phyloP scores from a whole-genome alignment of 106 monocot genomes.

The Acorus calamus region DNA sequence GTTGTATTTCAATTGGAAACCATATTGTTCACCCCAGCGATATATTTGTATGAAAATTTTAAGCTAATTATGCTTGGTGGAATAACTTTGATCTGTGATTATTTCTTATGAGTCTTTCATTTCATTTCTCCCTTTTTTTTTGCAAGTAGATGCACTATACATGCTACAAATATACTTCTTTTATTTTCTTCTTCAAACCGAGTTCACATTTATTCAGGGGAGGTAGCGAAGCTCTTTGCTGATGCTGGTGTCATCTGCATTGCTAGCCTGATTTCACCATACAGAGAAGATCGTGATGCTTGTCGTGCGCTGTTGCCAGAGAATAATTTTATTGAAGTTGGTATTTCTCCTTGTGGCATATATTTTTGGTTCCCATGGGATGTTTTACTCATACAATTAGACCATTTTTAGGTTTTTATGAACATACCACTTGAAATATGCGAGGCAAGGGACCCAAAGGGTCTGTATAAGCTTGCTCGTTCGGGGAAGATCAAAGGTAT shows the following conservation, averaged over 20 bases:
- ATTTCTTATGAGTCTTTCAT: neutral
- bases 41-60: no score
- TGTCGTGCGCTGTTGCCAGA: slow-evolving; percentile 71
- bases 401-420: slow-evolving; percentile 57
- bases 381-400: no score
- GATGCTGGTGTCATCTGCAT: slow-evolving; percentile 96
- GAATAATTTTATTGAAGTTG: slow-evolving; percentile 70
- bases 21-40: no score
- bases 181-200: neutral
- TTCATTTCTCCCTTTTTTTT: neutral
- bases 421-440: slow-evolving; percentile 71
- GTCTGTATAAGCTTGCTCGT: slow-evolving; percentile 85
- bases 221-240: slow-evolving; percentile 92
- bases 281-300: slow-evolving; percentile 71
- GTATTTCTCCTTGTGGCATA: neutral
- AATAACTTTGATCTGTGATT: neutral
- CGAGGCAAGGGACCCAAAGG: slow-evolving; percentile 85
- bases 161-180: neutral
- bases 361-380: no score
- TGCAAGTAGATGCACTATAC: no score
- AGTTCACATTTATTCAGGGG: slow-evolving; percentile 34
- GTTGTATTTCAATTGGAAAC: no score
- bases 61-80: no score
- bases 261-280: slow-evolving; percentile 91
- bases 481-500: slow-evolving; percentile 80